Conservation (phyloP, 352 stramenopile species). For the Globisporangium echinulatum region DNA sequence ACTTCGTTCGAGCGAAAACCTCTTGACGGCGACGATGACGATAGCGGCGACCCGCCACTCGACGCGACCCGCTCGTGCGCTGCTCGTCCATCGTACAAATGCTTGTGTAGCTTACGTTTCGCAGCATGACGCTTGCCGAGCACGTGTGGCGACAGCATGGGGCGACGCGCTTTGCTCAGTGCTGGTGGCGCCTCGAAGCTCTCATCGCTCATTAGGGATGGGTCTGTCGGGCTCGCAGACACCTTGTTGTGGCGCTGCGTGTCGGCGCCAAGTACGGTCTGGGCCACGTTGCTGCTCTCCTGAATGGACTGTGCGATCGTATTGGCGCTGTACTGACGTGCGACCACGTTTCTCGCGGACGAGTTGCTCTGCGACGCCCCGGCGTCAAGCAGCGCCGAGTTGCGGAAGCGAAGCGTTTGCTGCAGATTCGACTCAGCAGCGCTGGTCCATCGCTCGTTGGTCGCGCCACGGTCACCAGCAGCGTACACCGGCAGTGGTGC, state of each 20-base stretch:
- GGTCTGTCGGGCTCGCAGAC: neutral
- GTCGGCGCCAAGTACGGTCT: too few relatives aligned
- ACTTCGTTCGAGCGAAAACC: constrained; percentile 21
- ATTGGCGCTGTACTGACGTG: constrained; percentile 19
- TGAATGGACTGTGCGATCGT: constrained; percentile 8
- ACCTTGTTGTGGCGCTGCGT: neutral
- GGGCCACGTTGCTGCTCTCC: neutral
- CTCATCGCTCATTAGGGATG: neutral
- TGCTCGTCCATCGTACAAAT: neutral
- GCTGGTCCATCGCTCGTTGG: neutral
- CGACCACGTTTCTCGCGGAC: constrained; percentile 6
- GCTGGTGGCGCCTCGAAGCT: neutral
- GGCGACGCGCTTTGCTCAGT: neutral
- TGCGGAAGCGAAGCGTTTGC: constrained; percentile 18
- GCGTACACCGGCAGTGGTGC: neutral
- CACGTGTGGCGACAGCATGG: neutral
- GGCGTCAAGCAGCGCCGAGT: constrained; percentile 31
- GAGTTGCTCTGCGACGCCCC: neutral
- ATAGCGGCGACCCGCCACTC: neutral
- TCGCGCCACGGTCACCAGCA: neutral
- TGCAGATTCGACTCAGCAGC: neutral
- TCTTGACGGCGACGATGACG: neutral
- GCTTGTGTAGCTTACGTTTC: neutral
- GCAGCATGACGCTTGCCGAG: neutral
- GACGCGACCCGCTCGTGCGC: too few relatives aligned